Evolutionary conservation across 2,329 filamentous ascomycete species (phyloP).

Genomic region (Aspergillus phoenicis): DNA sequence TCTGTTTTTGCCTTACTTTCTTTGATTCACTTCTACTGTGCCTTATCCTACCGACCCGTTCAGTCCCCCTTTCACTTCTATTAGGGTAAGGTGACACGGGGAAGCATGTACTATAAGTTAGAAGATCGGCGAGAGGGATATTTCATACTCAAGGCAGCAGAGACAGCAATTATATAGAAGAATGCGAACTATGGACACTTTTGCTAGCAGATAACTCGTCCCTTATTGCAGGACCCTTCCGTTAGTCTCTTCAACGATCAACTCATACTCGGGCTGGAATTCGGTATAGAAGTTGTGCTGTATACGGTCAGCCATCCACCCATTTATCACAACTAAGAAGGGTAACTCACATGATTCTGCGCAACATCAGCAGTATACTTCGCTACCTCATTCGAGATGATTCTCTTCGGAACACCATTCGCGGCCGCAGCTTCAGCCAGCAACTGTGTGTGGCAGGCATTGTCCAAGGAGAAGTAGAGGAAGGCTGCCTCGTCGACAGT

Average conservation of each 20-base stretch:
- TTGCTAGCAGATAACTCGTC: background rate
- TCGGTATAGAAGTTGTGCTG: constrained; percentile 45
- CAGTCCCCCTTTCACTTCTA: no score
- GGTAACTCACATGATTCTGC: constrained; percentile 37
- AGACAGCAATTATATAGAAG: background rate
- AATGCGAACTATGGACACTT: background rate
- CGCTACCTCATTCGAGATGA: constrained; percentile 38
- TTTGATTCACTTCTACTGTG: no score
- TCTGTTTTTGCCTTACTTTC: background rate
- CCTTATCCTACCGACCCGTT: no score
- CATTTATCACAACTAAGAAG: background rate
- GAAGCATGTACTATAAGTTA: background rate
- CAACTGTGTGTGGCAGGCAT: constrained; percentile 46
- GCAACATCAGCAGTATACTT: constrained; percentile 39
- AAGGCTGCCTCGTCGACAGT: constrained; percentile 47
- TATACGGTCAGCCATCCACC: constrained; percentile 12
- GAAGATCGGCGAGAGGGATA: background rate
- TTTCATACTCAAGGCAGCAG: background rate
- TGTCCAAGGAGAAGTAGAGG: constrained; percentile 44
- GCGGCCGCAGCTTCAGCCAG: constrained; percentile 46
- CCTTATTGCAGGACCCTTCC: constrained; percentile 33
- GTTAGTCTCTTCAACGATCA: constrained; percentile 42
- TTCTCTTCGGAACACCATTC: constrained; percentile 40
- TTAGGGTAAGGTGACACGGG: no score
- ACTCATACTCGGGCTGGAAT: constrained; percentile 44